Conservation (phyloP, 257 asterid genomes). For the Solanum pennellii region DNA sequence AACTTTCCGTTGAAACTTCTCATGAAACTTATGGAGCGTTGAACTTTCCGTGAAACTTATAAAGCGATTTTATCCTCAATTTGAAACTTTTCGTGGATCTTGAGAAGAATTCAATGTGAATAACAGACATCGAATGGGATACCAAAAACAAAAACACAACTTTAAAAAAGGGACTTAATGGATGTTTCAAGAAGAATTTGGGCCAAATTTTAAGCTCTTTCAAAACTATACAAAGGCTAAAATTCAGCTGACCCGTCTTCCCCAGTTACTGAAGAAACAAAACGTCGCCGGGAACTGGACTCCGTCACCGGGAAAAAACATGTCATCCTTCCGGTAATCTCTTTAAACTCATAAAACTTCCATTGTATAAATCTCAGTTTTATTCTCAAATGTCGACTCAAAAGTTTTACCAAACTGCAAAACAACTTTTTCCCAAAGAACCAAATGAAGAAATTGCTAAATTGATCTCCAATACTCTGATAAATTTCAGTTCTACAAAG, state of each 20-base stretch:
- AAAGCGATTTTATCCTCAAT: too few relatives aligned
- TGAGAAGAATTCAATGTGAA: background rate
- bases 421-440: slow-evolving; percentile 27
- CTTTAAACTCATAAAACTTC: background rate
- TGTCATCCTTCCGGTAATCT: background rate
- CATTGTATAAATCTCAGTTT: background rate
- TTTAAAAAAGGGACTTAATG: background rate
- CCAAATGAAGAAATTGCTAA: slow-evolving; percentile 38
- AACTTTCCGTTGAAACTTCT: too few relatives aligned
- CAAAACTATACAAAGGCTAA: background rate
- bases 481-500: slow-evolving; percentile 11
- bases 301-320: background rate
- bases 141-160: background rate
- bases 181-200: background rate
- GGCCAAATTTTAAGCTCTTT: background rate
- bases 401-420: slow-evolving; percentile 23
- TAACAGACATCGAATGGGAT: rapidly evolving
- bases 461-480: slow-evolving; percentile 42
- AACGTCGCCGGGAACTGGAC: background rate
- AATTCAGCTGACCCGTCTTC: background rate
- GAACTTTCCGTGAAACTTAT: too few relatives aligned
- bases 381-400: slow-evolving; percentile 34
- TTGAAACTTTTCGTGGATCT: rapidly evolving
- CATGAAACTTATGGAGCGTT: too few relatives aligned
- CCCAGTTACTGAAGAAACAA: background rate